Evolutionary conservation across 257 asterid species (phyloP), one percentile per base, ranked within the genome.

Genomic region (Lithospermum erythrorhizon): DNA sequence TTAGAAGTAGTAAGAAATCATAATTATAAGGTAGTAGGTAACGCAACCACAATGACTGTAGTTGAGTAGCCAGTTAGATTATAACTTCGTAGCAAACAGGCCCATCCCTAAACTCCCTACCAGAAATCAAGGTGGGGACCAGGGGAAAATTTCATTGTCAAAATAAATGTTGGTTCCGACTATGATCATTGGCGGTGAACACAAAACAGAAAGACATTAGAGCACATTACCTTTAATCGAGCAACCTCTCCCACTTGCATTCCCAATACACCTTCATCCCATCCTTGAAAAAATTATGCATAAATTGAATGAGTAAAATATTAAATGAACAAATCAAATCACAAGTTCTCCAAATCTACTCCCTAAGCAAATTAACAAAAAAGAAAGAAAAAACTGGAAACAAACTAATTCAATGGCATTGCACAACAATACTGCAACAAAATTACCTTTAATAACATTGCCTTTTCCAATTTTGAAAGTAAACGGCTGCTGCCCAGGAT

Each of bases 231-330:
- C 72, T 70, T 66, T 47, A 91, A 62, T 57, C 84, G 86, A 67
- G 98, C 96, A 76, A 79, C 83, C 88, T 91, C 98, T 72, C 96
- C 98, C 51, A 88, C 62, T 79, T 86, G 98, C 98, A 91, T 91
- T 63, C 94, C 94, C 70, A 91, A 60, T 53, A 88, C 96, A 9
- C 96, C 96, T 77, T 91, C 96, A 70, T 91, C 98, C 96, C 98
- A 91, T 70, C 98, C 98, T 91, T 87, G 75, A 76, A 69, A 56
- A 48, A 61, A 6, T 6, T 52, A 54, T 23, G 55, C 18, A 32
- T 23, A 62, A 65, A 63, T 10, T 55, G 24, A 47, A n/a, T 4
- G 58, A 45, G 29, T 21, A 20, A 20, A 9, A n/a, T 53, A 53
- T 13, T 22, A 19, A 13, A 20, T 53, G 3, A 53, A 53, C 25